Base-by-base conservation (phyloP, 1,284 basidiomycete species). In the Sphagnurus paluster region DNA sequence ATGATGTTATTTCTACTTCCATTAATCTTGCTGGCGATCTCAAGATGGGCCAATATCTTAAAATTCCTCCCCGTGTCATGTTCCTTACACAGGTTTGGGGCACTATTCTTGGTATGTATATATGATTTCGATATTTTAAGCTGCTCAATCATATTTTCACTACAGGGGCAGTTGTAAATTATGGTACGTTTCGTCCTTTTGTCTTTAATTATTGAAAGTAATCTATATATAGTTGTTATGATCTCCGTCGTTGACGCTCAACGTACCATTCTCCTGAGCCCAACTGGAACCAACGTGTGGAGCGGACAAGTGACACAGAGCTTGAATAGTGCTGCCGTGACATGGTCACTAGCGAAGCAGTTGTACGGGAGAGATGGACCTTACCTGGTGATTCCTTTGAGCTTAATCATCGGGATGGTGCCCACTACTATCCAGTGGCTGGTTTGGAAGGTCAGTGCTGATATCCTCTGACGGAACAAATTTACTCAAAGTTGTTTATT, bases 41-140 rank as follows among this genome's bases (percentile, higher is more conserved):
- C 16, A 40, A 90, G 66, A 72, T 90, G 51, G 86, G 84, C 2
- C 85, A 89, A 58, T 90, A 90, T 65, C 65, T 85, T 48, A 43
- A 43, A 26, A 75, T 90, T 41, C 84, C 86, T 19, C 86, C 87
- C 16, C 75, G 83, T 11, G 68, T 76, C 29, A 84, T 83, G 69
- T 86, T 89, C 62, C 54, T 77, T 21, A 76, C 80, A 4, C 85
- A 88, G 61, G 62, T 85, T 19, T 77, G 80, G 67, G 84, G 82
- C 7, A 80, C 83, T 0, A 68, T 84, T 28, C 67, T 86, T 34
- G 82, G 81, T 67, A 28, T 35, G 56, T 53, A 8, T 34, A 28
- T 34, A 16, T 17, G 19, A 19, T 23, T 7, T 37, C 35, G 8
- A 19, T n/a, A 2, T 9, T 24, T 5, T 9, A 16, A 24, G 21